These are phyloP conservation scores for Ophiostoma pallidulum DNA, from an alignment of 2,329 filamentous ascomycete genomes.

Conservation along the genomic window DNA sequence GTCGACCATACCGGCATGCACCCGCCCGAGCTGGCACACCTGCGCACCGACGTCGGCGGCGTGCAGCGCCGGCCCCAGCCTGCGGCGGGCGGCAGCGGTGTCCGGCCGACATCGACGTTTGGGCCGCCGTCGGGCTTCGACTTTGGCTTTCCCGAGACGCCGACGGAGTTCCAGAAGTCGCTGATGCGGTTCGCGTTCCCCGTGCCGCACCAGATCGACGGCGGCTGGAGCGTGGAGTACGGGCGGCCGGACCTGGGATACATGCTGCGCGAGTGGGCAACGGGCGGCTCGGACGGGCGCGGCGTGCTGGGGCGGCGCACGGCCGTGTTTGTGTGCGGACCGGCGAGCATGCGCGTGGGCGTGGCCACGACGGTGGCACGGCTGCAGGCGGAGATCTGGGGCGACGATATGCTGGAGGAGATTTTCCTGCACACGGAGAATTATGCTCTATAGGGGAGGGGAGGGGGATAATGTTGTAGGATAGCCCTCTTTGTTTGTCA, in stretches of 20 bases:
- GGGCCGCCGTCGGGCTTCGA: conserved; percentile 57
- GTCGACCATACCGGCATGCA: conserved; percentile 18
- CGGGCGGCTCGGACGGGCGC: conserved; percentile 54
- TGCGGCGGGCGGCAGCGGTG: conserved; percentile 14
- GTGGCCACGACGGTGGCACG: conserved; percentile 78
- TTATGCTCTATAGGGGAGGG: conserved; percentile 58
- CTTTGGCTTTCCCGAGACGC: conserved; percentile 74
- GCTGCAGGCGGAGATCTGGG: conserved; percentile 77
- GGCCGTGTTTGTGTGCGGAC: conserved; percentile 89
- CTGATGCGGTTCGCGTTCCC: conserved; percentile 87
- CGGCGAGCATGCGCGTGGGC: conserved; percentile 75
- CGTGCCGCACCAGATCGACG: conserved; percentile 54
- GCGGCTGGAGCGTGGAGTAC: conserved; percentile 88
- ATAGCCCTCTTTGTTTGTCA: neutral
- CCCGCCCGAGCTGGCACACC: conserved; percentile 48
- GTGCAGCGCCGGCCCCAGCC: conserved; percentile 12
- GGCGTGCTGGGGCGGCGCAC: conserved; percentile 69
- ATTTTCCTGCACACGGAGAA: conserved; percentile 94
- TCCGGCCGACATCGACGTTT: conserved; percentile 46
- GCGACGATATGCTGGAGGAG: conserved; percentile 69
- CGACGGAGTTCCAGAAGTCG: conserved; percentile 80
- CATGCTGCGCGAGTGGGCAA: conserved; percentile 75
- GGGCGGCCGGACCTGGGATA: conserved; percentile 80
- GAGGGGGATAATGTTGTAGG: neutral
- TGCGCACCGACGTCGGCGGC: conserved; percentile 37